These are phyloP conservation scores for Blastomyces gilchristii DNA, from an alignment of 2,329 filamentous ascomycete species.

Conservation along the genomic window DNA sequence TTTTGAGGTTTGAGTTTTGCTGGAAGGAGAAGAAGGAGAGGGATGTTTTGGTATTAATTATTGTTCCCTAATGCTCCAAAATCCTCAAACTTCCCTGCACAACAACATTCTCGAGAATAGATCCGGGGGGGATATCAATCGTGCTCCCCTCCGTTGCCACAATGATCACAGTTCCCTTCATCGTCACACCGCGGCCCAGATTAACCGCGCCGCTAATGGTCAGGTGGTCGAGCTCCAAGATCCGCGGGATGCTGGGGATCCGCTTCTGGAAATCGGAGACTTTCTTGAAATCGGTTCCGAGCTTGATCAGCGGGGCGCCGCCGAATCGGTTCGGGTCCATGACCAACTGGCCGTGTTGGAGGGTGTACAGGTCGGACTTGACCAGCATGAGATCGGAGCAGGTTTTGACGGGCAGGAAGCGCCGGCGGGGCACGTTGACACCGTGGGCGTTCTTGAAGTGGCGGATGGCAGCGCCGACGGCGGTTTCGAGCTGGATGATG, in stretches of 20 bases:
- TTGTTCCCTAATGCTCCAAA: slow-evolving; percentile 50
- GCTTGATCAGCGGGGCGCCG: slow-evolving; percentile 95
- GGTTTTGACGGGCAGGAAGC: slow-evolving; percentile 99
- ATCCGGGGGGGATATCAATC: slow-evolving; percentile 93
- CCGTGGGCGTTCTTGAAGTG: slow-evolving; percentile 98
- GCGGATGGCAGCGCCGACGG: slow-evolving; percentile 94
- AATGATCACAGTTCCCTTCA: slow-evolving; percentile 97
- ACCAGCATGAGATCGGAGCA: slow-evolving; percentile 99
- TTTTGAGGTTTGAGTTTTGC: neutral
- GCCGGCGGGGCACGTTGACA: slow-evolving; percentile 93
- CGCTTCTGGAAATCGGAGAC: slow-evolving; percentile 62
- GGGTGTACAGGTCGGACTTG: slow-evolving; percentile 97
- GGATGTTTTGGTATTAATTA: too few relatives aligned
- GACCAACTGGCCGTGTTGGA: slow-evolving; percentile 95
- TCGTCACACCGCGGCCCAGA: slow-evolving; percentile 84
- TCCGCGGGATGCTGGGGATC: slow-evolving; percentile 42
- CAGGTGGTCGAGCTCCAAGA: slow-evolving; percentile 55
- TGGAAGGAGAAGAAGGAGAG: neutral
- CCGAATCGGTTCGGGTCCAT: slow-evolving; percentile 96
- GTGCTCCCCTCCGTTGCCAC: slow-evolving; percentile 96
- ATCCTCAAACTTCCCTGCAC: slow-evolving; percentile 88
- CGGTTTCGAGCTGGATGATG: slow-evolving; percentile 96
- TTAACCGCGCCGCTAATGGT: slow-evolving; percentile 98
- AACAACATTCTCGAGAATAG: slow-evolving; percentile 95
- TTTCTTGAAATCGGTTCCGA: slow-evolving; percentile 99